Evolutionary conservation across 306 rosid species (phyloP).

Genomic region (Biancaea sappan): DNA sequence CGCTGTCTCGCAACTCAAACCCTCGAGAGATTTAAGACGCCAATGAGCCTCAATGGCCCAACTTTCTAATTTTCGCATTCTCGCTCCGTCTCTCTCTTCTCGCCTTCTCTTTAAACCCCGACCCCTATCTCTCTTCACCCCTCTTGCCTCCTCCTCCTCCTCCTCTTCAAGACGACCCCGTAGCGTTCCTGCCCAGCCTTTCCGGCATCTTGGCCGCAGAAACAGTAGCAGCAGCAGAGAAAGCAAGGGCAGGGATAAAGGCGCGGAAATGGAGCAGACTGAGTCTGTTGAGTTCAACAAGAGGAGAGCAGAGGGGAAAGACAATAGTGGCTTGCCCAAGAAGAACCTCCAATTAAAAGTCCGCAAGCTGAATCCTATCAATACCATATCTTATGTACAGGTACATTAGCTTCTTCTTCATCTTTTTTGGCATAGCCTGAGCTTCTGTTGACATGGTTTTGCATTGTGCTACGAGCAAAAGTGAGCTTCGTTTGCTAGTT

Average conservation of each 20-base stretch:
- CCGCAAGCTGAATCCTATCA: conserved; percentile 55
- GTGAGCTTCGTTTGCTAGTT: not conserved
- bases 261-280: conserved; percentile 39
- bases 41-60: conserved; percentile 31
- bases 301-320: conserved; percentile 65
- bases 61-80: conserved; percentile 46
- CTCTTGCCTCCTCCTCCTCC: conserved; percentile 30
- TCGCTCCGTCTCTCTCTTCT: conserved; percentile 29
- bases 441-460: not conserved
- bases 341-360: conserved; percentile 49
- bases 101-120: conserved; percentile 17
- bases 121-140: conserved; percentile 40
- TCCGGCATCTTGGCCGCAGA: conserved; percentile 33
- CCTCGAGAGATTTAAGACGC: conserved; percentile 1
- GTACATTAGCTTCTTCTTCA: conserved; percentile 29
- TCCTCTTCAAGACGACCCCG: conserved; percentile 36
- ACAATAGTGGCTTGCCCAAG: conserved; percentile 47
- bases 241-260: not conserved
- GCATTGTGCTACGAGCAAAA: not conserved
- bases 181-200: conserved; percentile 26
- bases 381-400: conserved; percentile 61
- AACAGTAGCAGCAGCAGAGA: conserved; percentile 35
- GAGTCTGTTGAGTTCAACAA: conserved; percentile 52
- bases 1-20: too few species aligned
- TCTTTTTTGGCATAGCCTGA: not conserved